Base-by-base conservation (phyloP, 306 rosid species). In the Citrullus mucosospermus region DNA sequence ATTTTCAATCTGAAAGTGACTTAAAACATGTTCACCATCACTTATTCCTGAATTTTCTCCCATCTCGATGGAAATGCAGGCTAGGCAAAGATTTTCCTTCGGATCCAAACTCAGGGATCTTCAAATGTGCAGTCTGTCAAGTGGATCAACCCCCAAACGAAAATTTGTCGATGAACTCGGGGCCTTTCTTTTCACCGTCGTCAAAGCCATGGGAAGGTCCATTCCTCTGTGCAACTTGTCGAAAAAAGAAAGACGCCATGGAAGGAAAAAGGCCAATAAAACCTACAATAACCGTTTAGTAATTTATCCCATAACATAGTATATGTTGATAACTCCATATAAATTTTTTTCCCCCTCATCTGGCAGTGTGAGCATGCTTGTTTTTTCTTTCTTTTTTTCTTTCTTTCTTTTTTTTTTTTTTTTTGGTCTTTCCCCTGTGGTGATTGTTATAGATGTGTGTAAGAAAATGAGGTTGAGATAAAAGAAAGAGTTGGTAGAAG, bases 151-250 rank as follows among this genome's bases (percentile, higher is more conserved):
- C 98, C 77, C 89, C 91, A 4, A 86, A 86, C 1, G 97, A 92
- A 81, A 86, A 92, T 70, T 78, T 91, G 83, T 85, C 94, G 5
- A 92, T 90, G 79, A 91, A 91, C 55, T 89, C 96, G 7, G 97
- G 90, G 36, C 91, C 96, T 78, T 95, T 92, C 78, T 92, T 90
- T 82, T 86, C 95, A 13, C 91, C 92, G 8, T 85, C 96, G 28
- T 89, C 99, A n/a, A 92, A 89, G 59, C 95, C 95, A 34, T 92
- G 97, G 95, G 97, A 92, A 88, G 97, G 99, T 13, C 97, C 96
- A 39, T 92, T 94, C 83, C 96, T 94, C 85, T 94, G 98, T 71
- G 46, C 91, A 20, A 87, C 78, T 74, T 94, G 97, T 83, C 87
- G 88, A 73, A 92, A 80, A 82, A 94, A 92, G 89, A 94, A 92